Percentiles rank a stretch among this genome's conserved stretches.
Conservation (phyloP, 2,329 filamentous ascomycete species). For the Trichophyton rubrum region DNA sequence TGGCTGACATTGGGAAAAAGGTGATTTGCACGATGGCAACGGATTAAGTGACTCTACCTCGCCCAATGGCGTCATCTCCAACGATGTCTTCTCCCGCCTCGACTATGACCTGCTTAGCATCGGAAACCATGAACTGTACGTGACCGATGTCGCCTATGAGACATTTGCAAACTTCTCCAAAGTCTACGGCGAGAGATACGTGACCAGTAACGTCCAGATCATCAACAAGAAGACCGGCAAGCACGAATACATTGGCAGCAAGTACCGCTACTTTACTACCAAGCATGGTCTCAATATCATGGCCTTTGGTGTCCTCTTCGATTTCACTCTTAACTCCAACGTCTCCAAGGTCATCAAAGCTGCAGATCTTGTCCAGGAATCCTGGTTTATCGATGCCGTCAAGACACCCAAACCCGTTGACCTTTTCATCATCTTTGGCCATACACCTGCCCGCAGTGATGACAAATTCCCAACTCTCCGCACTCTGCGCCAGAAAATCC, state of each 20-base stretch:
- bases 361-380: constrained; percentile 39
- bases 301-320: constrained; percentile 40
- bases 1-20: constrained; percentile 16
- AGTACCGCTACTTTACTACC: constrained; percentile 41
- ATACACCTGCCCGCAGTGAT: constrained; percentile 45
- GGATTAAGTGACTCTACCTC: constrained; percentile 49
- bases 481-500: constrained; percentile 47
- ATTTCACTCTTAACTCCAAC: constrained; percentile 47
- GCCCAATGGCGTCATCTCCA: constrained; percentile 45
- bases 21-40: constrained; percentile 54
- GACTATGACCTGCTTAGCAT: constrained; percentile 45
- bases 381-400: constrained; percentile 50
- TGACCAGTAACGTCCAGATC: constrained; percentile 44
- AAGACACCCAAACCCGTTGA: constrained; percentile 46
- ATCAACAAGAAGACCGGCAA: constrained; percentile 32
- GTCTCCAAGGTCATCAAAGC: constrained; percentile 49
- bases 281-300: constrained; percentile 39
- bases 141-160: constrained; percentile 49
- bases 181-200: constrained; percentile 43
- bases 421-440: constrained; percentile 51
- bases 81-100: constrained; percentile 40
- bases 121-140: constrained; percentile 55
- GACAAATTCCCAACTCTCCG: constrained; percentile 33
- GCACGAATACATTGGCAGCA: constrained; percentile 36
- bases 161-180: constrained; percentile 48